Evolutionary conservation across 345 rosid genomes (phyloP), one percentile per base, ranked within the genome.

Genomic region (Chamaenerion angustifolium): DNA sequence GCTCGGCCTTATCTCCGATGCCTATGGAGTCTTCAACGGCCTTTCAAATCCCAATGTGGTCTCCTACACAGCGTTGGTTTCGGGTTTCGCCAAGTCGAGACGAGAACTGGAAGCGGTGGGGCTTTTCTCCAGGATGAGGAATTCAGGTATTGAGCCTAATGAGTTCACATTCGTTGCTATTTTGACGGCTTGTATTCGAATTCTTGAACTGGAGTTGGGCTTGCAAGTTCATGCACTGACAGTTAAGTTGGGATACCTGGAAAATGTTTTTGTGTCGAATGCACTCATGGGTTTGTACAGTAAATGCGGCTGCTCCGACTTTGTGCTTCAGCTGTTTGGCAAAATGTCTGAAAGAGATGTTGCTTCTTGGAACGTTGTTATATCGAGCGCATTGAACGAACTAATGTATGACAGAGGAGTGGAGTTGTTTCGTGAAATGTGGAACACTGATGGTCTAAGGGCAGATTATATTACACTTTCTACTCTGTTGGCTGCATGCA

Each of bases 361-460:
- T 19, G 67, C 75, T 0, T 77, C 98, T 0, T 81, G 87, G 90
- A 85, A 89, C 58, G 83, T 89, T 16, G 56, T 77, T 56, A 66
- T 85, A 40, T 83, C 90, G 1, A 51, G 94, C 65, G 40, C 79
- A 43, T 80, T 81, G 60, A 79, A 68, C 40, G 70, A 66, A 41
- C 58, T 47, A 0, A 55, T 49, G 69, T 57, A 53, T 58, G 72
- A 61, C 48, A 62, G 56, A 61, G 90, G 82, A 0, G 65, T 83
- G 14, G 72, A 60, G 18, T 55, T 76, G 54, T 77, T 81, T 64
- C 62, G 42, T 21, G 68, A 59, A 51, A 75, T 79, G 76, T 53
- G 49, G 7, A 18, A 40, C 60, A 55, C 15, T 15, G 54, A 58
- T 68, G 78, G 58, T 42, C 47, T 72, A 58, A 63, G 25, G 46